Evolutionary conservation across 352 stramenopile species (phyloP), one percentile per base, ranked within the genome.

Genomic region (Blastocystis sp.): DNA sequence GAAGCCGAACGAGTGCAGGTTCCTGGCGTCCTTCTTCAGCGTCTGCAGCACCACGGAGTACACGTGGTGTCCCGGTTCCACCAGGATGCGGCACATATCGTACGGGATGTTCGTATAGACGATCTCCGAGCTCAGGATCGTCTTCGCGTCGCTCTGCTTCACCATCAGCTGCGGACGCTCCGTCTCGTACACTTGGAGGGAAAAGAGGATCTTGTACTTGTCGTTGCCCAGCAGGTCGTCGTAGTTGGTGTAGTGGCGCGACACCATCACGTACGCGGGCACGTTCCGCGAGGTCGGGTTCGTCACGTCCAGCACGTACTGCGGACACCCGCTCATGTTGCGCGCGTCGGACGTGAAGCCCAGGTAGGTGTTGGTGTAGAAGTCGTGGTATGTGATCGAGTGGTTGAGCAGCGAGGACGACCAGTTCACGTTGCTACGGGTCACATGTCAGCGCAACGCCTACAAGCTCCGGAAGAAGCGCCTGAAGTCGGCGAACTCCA

Each of bases 401-500:
- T 29, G 35, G 26, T 67, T 39, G 1, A 98, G 98, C 19, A 98
- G 92, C 45, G 93, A 91, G 26, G 96, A 95, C 80, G 98, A 98
- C 96, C 96, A 98, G 67, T 96, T 98, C 66, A 98, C 91, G 90
- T 98, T 85, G 55, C 74, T 85, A 69, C 13, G 29, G 2, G 1
- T 67, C 3, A 85, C 12, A 33, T 1, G 21, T 24, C n/a, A 4
- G 12, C 10, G 13, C 35, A 19, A 31, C 24, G 29, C 37, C 2
- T 24, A 98, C 33, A 98, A 91, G 63, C 94, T 96, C 37, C 95
- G 93, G 79, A 97, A 98, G 74, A 97, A 96, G 19, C 93, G 65
- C 59, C 97, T 94, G 4, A 98, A 93, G 41, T 96, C 97, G 4
- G 95, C 93, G 90, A 96, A 96, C 81, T 97, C 94, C 77, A 98